phyloP scores from a whole-genome alignment of 2,329 filamentous ascomycete genomes.

The Neofusicoccum parvum region DNA sequence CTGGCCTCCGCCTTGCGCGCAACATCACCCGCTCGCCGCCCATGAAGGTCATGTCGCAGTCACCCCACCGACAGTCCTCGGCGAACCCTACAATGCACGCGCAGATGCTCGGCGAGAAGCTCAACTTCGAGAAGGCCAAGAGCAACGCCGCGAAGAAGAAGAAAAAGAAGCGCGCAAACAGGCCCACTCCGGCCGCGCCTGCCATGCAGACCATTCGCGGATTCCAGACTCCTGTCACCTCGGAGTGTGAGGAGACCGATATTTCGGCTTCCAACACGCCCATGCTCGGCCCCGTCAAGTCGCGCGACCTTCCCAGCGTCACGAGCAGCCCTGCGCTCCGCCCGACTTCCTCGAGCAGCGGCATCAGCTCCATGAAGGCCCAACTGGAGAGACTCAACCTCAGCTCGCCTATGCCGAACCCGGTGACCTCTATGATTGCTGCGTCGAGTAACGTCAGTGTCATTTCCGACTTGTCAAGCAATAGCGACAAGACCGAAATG shows the following conservation, averaged over 20 bases:
- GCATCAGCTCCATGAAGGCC: slow-evolving; percentile 79
- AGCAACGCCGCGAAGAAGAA: slow-evolving; percentile 33
- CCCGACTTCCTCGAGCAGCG: slow-evolving; percentile 58
- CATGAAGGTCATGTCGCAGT: slow-evolving; percentile 38
- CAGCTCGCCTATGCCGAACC: slow-evolving; percentile 56
- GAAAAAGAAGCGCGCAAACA: slow-evolving; percentile 41
- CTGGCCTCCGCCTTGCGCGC: slow-evolving; percentile 17
- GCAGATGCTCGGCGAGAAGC: slow-evolving; percentile 34
- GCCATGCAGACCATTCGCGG: slow-evolving; percentile 48
- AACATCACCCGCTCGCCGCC: slow-evolving; percentile 35
- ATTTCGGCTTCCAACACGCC: slow-evolving; percentile 47
- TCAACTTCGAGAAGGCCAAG: slow-evolving; percentile 36
- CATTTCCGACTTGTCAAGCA: slow-evolving; percentile 51
- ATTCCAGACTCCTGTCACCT: slow-evolving; percentile 54
- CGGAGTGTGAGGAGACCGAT: slow-evolving; percentile 60
- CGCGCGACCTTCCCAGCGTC: slow-evolving; percentile 49
- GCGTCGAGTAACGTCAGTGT: slow-evolving; percentile 59
- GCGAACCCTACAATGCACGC: slow-evolving; percentile 23
- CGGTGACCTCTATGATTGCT: slow-evolving; percentile 29
- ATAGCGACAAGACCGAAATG: slow-evolving; percentile 70
- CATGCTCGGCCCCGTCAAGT: slow-evolving; percentile 41
- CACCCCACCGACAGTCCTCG: slow-evolving; percentile 32
- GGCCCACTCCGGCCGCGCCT: slow-evolving; percentile 39
- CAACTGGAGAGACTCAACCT: slow-evolving; percentile 79
- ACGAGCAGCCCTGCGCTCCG: slow-evolving; percentile 57